Evolutionary conservation across 768 basidiomycete genomes (phyloP), one percentile per base, ranked within the genome.

Genomic region (Russula brevipes): DNA sequence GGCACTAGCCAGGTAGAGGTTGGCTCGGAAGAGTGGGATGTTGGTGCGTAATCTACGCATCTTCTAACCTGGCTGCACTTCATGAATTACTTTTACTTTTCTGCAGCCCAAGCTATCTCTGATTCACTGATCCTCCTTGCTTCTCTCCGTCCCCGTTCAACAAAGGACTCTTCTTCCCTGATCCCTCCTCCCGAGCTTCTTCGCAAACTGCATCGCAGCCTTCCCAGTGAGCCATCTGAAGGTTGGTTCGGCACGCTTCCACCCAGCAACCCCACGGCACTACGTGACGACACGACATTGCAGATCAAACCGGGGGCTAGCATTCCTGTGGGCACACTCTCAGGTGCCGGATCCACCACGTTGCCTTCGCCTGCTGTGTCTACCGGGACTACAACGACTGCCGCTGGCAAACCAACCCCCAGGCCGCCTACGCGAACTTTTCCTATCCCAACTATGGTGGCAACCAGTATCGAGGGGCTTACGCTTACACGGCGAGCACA

Each of bases 11-110:
- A 64, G 11, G 83, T 84, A 3, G 80, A 85, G 70, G 81, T 85
- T 70, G 87, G 80, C 39, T 87, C 88, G 11, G 90, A 91, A 72
- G 91, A 94, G 72, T 91, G 87, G 87, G 85, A 89, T 67, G 83
- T 82, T 64, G 91, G 91, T 91, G 70, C 67, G 86, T 58, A 4
- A 31, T 30, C 30, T 19, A 35, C 2, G 35, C 50, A 42, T 66
- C 60, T 51, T 30, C 33, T 38, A 19, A 11, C 10, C 17, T 46
- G 17, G 24, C 51, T 53, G 5, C 41, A 12, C 39, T 35, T 44
- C n/a, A 19, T 6, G 36, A 17, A 31, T 10, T 14, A 33, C 10
- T n/a, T 5, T 31, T 24, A 33, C 10, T n/a, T 5, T 31, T 24
- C 10, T 49, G 44, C 70, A 92, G 91, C 91, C 24, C 84, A 87